A percentile compares a stretch with the other conserved stretches of the same genome.
phyloP scores from a whole-genome alignment of 805 yeast genomes.

The Alloascoidea africana region DNA sequence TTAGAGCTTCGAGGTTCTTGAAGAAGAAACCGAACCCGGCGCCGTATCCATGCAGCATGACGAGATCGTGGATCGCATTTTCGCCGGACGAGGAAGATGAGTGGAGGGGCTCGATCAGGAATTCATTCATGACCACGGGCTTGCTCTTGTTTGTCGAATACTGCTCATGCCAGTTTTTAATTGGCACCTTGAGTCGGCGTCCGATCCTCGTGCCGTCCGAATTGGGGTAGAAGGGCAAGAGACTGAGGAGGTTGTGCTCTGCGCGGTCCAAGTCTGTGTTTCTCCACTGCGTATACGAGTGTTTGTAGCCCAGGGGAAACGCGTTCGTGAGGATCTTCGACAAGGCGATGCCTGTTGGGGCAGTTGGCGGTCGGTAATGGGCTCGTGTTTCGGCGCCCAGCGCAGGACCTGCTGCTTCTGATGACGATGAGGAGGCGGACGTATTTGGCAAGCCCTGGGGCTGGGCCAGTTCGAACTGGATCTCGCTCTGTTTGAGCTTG shows the following conservation, averaged over 20 bases:
- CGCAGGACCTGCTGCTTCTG: not conserved
- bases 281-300: conserved; percentile 23
- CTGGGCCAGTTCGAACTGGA: too few species aligned
- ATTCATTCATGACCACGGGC: conserved; percentile 56
- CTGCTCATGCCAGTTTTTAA: conserved; percentile 31
- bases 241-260: conserved; percentile 37
- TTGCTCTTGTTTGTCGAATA: too few species aligned
- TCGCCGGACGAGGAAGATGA: too few species aligned
- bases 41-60: conserved; percentile 85
- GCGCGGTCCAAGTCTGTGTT: conserved; percentile 20
- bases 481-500: not conserved
- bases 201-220: conserved; percentile 12
- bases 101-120: conserved; percentile 42
- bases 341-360: conserved; percentile 20
- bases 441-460: too few species aligned
- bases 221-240: conserved; percentile 31
- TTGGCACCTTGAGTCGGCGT: conserved; percentile 34
- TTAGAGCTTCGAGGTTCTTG: conserved; percentile 44
- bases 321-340: conserved; percentile 12
- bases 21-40: conserved; percentile 78
- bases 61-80: conserved; percentile 20
- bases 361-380: conserved; percentile 13
- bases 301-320: conserved; percentile 20
- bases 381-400: not conserved
- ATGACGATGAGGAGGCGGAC: not conserved